Evolutionary conservation across 1,284 basidiomycete species (phyloP), one percentile per base, ranked within the genome.

Genomic region (Ganoderma boninense): DNA sequence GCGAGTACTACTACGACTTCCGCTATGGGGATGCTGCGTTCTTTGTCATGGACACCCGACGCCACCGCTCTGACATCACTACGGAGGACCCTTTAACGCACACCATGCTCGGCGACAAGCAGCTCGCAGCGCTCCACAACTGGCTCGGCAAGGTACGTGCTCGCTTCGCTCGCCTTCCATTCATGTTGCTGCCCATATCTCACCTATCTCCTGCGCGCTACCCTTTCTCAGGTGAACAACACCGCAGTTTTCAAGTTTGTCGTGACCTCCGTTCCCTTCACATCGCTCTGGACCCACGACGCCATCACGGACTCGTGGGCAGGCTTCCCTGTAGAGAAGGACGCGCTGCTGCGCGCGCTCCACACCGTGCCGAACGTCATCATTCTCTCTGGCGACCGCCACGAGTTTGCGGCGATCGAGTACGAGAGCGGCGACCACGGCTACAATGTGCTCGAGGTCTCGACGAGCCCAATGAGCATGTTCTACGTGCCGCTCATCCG

Each of bases 211-310:
- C 43, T 18, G 43, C 11, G 13, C 20, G 26, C 38, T 18, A 13
- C 16, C 23, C 20, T 14, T 35, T 29, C 59, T 0, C 49, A 90
- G 87, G 91, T 91, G 61, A 95, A 96, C 80, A 79, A 84, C 66
- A 95, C 94, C 0, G 85, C 89, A 4, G 90, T 92, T 0, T 95
- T 94, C 87, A 95, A 95, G 81, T 95, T 96, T 79, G 85, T 96
- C 67, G 87, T 93, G 29, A 87, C 89, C 14, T 92, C 91, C 11
- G 92, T 95, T 4, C 94, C 94, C 0, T 92, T 96, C 81, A 94
- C 92, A 54, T 89, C 88, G 0, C 86, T 95, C 20, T 95, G 94
- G 93, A 87, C 84, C 2, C 84, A 89, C 69, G 91, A 94, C 77
- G 92, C 90, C 0, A 85, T 86, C 64, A 79, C 80, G 42, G 93